Percentiles rank a stretch among this genome's conserved stretches.
phyloP scores from a whole-genome alignment of 2,329 filamentous ascomycete species.

The Sclerotinia nivalis region DNA sequence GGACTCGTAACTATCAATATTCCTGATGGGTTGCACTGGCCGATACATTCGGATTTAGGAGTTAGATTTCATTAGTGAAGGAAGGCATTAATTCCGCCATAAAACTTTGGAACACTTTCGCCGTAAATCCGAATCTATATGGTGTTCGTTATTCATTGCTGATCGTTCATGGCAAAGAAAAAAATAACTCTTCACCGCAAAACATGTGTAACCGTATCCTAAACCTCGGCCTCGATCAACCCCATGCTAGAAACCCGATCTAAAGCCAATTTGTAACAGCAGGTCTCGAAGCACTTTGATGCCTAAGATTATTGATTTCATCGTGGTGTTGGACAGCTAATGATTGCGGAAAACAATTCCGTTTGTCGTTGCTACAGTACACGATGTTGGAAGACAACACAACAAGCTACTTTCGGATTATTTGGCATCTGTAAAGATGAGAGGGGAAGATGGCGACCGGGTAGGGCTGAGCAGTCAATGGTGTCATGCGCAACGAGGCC shows the following conservation, averaged over 20 bases:
- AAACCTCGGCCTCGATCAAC: constrained; percentile 15
- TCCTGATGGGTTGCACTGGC: background rate
- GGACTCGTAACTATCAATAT: constrained; percentile 1
- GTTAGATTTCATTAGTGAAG: background rate
- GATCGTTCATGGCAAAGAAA: constrained; percentile 15
- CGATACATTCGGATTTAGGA: constrained; percentile 4
- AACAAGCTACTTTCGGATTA: constrained; percentile 9
- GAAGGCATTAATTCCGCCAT: constrained; percentile 11
- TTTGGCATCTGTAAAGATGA: constrained; percentile 20
- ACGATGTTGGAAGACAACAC: constrained; percentile 2
- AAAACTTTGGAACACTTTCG: background rate
- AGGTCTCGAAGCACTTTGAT: constrained; percentile 11
- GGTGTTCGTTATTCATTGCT: constrained; percentile 5
- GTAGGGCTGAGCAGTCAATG: constrained; percentile 33
- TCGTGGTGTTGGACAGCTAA: background rate
- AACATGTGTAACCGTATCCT: constrained; percentile 12
- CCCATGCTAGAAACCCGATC: constrained; percentile 10
- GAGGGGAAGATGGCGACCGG: constrained; percentile 26
- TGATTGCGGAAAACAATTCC: constrained; percentile 1
- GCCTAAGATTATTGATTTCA: constrained; percentile 4
- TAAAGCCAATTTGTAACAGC: background rate
- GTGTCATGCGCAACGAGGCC: constrained; percentile 24
- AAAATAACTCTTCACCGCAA: constrained; percentile 19
- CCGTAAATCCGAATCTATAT: constrained; percentile 13
- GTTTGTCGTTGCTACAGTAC: constrained; percentile 8